Evolutionary conservation across 2,329 filamentous ascomycete species (phyloP).

Genomic region (Gremmenia infestans): DNA sequence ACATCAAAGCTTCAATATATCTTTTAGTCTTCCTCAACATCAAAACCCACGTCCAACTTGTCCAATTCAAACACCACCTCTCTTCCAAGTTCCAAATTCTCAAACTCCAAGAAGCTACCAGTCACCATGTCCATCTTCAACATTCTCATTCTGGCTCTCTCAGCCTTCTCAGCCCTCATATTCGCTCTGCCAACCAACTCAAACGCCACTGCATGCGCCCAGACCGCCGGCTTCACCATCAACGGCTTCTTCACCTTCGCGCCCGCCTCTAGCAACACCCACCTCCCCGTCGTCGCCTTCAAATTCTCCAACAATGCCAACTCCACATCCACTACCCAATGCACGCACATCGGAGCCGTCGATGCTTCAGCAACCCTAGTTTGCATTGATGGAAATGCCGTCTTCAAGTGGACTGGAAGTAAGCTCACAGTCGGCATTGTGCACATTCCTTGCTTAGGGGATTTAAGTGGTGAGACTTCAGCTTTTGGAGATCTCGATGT

Average conservation of each 20-base stretch:
- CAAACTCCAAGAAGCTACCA: not conserved
- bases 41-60: not conserved
- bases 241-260: constrained; percentile 17
- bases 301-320: constrained; percentile 5
- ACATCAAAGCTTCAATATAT: not conserved
- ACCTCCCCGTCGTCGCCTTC: constrained; percentile 11
- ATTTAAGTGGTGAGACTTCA: not conserved
- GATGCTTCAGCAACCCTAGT: not conserved
- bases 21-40: too few relatives aligned
- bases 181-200: constrained; percentile 5
- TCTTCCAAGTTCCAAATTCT: not conserved
- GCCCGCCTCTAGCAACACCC: constrained; percentile 11
- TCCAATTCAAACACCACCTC: not conserved
- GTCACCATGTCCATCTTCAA: not conserved
- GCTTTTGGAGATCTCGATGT: not conserved
- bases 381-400: not conserved
- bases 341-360: constrained; percentile 2
- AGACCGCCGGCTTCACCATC: constrained; percentile 14
- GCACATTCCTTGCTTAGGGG: constrained; percentile 1
- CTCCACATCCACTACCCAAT: not conserved
- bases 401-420: constrained; percentile 3
- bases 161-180: not conserved
- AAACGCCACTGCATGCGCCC: not conserved
- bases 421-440: not conserved
- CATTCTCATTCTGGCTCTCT: constrained; percentile 4